Percentiles rank a stretch among this genome's conserved stretches.
Conservation (phyloP, 495 filamentous ascomycete species). For the Cercophora scortea region DNA sequence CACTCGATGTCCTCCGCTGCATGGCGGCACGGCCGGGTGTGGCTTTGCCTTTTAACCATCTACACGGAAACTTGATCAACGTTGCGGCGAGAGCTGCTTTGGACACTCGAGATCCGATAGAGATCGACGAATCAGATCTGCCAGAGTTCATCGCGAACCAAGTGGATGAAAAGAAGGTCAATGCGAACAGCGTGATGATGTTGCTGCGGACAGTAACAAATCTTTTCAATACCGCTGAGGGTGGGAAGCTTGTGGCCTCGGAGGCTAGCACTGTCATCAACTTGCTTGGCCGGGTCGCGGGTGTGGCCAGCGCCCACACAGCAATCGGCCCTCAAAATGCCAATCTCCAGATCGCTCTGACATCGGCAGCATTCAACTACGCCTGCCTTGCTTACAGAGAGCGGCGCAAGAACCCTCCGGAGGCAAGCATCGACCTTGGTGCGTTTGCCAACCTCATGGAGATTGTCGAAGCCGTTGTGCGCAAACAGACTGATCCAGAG, state of each 20-base stretch:
- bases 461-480: constrained; percentile 54
- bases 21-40: constrained; percentile 57
- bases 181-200: constrained; percentile 78
- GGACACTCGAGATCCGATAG: constrained; percentile 32
- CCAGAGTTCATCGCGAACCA: constrained; percentile 5
- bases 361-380: constrained; percentile 82
- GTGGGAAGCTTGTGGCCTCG: constrained; percentile 52
- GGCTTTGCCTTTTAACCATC: constrained; percentile 42
- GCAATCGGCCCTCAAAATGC: constrained; percentile 55
- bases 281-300: constrained; percentile 33
- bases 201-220: constrained; percentile 77
- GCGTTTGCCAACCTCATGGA: constrained; percentile 16
- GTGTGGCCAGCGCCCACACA: constrained; percentile 38
- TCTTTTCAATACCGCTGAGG: constrained; percentile 68
- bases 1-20: constrained; percentile 76
- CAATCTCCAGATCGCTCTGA: constrained; percentile 72
- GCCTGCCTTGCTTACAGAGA: constrained; percentile 48
- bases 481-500: constrained; percentile 65
- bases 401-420: background rate
- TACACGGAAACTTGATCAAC: constrained; percentile 46
- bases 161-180: constrained; percentile 10
- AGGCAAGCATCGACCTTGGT: constrained; percentile 7
- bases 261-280: constrained; percentile 48
- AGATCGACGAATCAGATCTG: constrained; percentile 28
- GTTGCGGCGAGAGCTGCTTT: constrained; percentile 21